Base-by-base conservation (phyloP, 108 stramenopile genomes). In the Hondaea fermentalgiana region DNA sequence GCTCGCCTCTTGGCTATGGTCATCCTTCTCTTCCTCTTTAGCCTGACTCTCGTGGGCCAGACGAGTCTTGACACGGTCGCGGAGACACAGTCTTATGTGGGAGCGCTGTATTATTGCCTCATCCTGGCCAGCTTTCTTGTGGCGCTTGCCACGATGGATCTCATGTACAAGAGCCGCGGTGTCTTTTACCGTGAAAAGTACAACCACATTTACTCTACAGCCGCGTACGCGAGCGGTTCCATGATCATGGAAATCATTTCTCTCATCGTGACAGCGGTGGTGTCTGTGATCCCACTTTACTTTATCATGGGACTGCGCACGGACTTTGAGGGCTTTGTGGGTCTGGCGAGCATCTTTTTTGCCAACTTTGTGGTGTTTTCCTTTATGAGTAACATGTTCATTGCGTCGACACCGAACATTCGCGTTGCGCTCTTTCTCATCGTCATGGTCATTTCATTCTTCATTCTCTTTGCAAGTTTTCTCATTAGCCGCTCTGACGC, bases 151-250 rank as follows among this genome's bases (percentile, higher is more conserved):
- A 90, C 76, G 8, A n/a, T 94, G 6, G 93, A 93, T 21, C 91
- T 93, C 14, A 91, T 92, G 90, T 59, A 59, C 49, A 90, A 69
- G 60, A 87, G 89, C 19, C 90, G 94, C 29, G 90, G 92, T 60
- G 92, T 94, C 72, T 94, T 91, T 71, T 94, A 94, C 59, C 91
- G 92, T 23, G 93, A 94, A 58, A 89, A 87, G 51, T 88, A 91
- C 29, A 88, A 90, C 42, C 92, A 92, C 43, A 94, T 94, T 92
- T 89, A 89, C 43, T 10, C 44, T 5, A 17, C 89, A 0, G 5
- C 5, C 5, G 35, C 59, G 6, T 87, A 58, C 83, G 19, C 0
- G 29, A 5, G 49, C 10, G 51, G 57, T 8, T 4, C 88, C 5
- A 5, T 5, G 4, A 5, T 89, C 23, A 5, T 10, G 47, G 89